Base-by-base conservation (phyloP, 176 grass and related monocot species). In the Thalia dealbata region DNA sequence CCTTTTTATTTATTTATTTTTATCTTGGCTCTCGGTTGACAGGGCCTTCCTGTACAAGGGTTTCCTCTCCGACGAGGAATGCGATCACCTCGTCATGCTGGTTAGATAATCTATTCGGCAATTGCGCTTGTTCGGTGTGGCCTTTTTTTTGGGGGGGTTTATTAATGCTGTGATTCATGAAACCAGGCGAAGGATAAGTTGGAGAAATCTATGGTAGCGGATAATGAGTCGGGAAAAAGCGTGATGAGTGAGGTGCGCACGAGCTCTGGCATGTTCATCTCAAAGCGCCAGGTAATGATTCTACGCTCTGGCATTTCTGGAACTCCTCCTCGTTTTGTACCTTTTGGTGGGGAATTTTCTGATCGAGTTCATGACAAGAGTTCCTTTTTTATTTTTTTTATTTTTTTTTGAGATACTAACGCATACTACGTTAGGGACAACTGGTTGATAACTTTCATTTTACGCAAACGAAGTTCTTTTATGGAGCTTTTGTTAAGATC, bases 101-200 rank as follows among this genome's bases (percentile, higher is more conserved):
- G 65, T 43, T 43, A 44, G 65, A 68, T 12, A 2, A 18, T 68
- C 38, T 68, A n/a, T 9, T 42, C 21, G 43, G 13, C 19, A 42
- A 9, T 2, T 63, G 11, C 61, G 0, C 14, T 32, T 15, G 14
- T 3, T 14, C 32, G 62, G 26, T 16, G 14, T 63, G 23, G 14
- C 16, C 12, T 1, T 28, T 2, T 16, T 15, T 16, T 27, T 10
- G 24, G 13, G 22, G 26, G 1, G 25, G 30, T 64, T 24, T 26
- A 64, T 68, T 68, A 44, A 23, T 22, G 16, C n/a, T 14, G 10
- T 68, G 65, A 25, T 8, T 35, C 25, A 10, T 58, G 24, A 22
- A 68, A 68, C 18, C 35, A 68, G 65, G 65, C 65, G 21, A 68
- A 68, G 65, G 65, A 68, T 68, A 68, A 68, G 65, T 23, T 68